Conservation (phyloP, 75 land plant genomes). For the Pseudotsuga menziesii region DNA sequence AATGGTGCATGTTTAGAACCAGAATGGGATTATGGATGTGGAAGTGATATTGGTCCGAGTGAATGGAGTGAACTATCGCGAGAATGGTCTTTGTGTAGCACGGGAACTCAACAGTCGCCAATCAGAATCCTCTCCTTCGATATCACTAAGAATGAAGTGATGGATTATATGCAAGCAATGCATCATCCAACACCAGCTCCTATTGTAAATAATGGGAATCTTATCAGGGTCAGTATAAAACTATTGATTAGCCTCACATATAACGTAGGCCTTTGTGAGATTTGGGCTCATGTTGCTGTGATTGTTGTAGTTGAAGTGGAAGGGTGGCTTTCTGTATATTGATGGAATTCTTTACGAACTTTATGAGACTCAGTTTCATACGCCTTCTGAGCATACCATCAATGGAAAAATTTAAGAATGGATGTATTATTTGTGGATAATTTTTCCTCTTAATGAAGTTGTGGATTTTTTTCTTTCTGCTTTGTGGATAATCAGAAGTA, state of each 20-base stretch:
- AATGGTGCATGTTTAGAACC: neutral
- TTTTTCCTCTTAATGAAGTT: too few species aligned
- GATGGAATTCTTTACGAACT: constrained; percentile 22
- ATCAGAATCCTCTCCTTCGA: constrained; percentile 6
- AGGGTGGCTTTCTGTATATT: constrained; percentile 18
- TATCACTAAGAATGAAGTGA: neutral
- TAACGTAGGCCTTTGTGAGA: neutral
- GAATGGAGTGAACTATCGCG: neutral
- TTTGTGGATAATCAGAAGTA: too few species aligned
- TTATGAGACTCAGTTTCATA: constrained; percentile 33
- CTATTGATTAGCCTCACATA: too few species aligned
- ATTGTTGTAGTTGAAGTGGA: constrained; percentile 17
- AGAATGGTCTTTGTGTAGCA: neutral
- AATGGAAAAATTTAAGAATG: constrained; percentile 30
- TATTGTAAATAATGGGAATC: neutral
- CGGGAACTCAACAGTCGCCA: neutral
- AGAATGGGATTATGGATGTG: constrained; percentile 1
- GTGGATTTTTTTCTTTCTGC: too few species aligned
- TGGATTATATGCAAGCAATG: neutral
- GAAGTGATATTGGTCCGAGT: neutral
- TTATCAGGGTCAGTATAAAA: neutral
- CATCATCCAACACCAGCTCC: neutral
- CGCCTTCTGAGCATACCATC: constrained; percentile 47
- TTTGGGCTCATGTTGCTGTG: constrained; percentile 1
- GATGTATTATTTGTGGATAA: too few species aligned